phyloP scores from a whole-genome alignment of 106 monocot genomes.

The Ottelia alismoides region DNA sequence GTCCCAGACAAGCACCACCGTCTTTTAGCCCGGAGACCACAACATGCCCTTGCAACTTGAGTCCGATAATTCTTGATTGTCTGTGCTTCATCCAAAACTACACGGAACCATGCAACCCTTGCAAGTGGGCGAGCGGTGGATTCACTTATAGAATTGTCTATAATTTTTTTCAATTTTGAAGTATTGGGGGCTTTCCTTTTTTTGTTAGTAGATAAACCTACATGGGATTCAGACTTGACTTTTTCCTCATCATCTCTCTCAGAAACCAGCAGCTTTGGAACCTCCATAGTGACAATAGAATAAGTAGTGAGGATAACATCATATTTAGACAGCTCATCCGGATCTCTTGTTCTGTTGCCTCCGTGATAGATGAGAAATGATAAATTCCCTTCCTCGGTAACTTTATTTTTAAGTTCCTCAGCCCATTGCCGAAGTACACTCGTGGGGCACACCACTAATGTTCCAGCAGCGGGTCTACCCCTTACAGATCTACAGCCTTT shows the following conservation, averaged over 20 bases:
- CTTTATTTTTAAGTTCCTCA: slow-evolving; percentile 69
- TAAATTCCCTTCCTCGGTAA: slow-evolving; percentile 50
- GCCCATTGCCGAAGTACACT: slow-evolving; percentile 98
- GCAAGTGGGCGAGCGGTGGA: slow-evolving; percentile 63
- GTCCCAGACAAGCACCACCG: slow-evolving; percentile 97
- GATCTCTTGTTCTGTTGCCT: slow-evolving; percentile 78
- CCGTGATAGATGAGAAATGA: slow-evolving; percentile 85
- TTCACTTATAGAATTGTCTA: slow-evolving; percentile 22
- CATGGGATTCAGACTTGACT: slow-evolving; percentile 15
- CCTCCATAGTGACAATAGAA: slow-evolving; percentile 92
- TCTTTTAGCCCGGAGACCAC: slow-evolving; percentile 91
- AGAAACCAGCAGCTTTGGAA: slow-evolving; percentile 48
- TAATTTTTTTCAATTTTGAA: slow-evolving; percentile 7
- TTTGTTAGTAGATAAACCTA: slow-evolving; percentile 13
- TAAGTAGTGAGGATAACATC: slow-evolving; percentile 95
- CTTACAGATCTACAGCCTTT: slow-evolving; percentile 18
- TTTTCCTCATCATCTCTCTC: slow-evolving; percentile 61
- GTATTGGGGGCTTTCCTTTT: slow-evolving; percentile 45
- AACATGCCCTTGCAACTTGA: slow-evolving; percentile 91
- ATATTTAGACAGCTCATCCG: slow-evolving; percentile 72
- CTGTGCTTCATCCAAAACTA: slow-evolving; percentile 94
- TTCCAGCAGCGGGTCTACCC: slow-evolving; percentile 76
- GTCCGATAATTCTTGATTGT: slow-evolving; percentile 92
- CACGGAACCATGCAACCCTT: slow-evolving; percentile 84
- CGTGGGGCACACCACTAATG: slow-evolving; percentile 90